phyloP scores from a whole-genome alignment of 768 basidiomycete genomes.

The Boletus rubescentipes region DNA sequence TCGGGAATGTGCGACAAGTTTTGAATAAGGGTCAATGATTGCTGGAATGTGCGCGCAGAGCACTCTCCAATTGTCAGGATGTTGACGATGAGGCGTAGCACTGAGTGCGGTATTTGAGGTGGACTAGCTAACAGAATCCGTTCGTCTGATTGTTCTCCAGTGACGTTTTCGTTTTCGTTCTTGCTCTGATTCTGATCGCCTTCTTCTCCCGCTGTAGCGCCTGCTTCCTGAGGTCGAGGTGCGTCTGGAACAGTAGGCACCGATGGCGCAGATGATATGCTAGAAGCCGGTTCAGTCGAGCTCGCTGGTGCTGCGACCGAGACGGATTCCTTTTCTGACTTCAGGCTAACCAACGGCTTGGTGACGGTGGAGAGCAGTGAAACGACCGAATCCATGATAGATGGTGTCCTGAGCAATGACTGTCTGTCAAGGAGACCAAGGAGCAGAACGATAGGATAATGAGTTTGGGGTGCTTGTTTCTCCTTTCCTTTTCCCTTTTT shows the following conservation, averaged over 20 bases:
- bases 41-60: conserved; percentile 93
- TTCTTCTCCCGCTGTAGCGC: conserved; percentile 10
- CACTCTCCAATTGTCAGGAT: conserved; percentile 98
- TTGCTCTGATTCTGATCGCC: conserved; percentile 24
- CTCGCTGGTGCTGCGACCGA: conserved; percentile 20
- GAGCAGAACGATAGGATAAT: conserved; percentile 89
- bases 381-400: conserved; percentile 93
- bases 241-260: conserved; percentile 9
- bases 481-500: conserved; percentile 98
- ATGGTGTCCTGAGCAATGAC: conserved; percentile 79
- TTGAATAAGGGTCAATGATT: conserved; percentile 88
- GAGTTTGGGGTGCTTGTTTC: conserved; percentile 73
- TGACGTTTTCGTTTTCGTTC: conserved; percentile 19
- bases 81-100: conserved; percentile 92
- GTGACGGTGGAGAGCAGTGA: conserved; percentile 86
- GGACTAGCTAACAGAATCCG: conserved; percentile 63
- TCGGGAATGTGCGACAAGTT: conserved; percentile 88
- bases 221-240: conserved; percentile 14
- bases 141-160: conserved; percentile 32
- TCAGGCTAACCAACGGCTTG: conserved; percentile 70
- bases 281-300: conserved; percentile 14
- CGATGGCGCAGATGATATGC: conserved; percentile 2
- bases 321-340: conserved; percentile 42
- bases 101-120: conserved; percentile 81
- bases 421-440: conserved; percentile 87